Base-by-base conservation (phyloP, 345 rosid genomes). In the Brassica carinata region DNA sequence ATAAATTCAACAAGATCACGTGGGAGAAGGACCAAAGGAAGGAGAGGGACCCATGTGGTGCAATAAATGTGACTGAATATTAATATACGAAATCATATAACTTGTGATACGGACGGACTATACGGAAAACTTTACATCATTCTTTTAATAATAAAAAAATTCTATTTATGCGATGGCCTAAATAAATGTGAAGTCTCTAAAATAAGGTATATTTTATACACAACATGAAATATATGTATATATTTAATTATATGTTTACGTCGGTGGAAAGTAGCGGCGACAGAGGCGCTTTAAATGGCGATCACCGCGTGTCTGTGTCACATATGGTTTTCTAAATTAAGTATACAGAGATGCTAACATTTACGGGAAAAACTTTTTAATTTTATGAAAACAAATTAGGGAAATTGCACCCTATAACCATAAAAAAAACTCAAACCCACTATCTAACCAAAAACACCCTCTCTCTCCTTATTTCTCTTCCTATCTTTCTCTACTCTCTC, bases 21-120 rank as follows among this genome's bases (percentile, higher is more conserved):
- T 74, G 78, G 72, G 72, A 33, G 65, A 26, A 53, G 27, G 63
- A 53, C 55, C 66, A 67, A 23, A 8, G 53, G 53, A 14, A 61
- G 64, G 6, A 51, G 58, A n/a, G 73, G 77, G 76, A 29, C 45
- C 68, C 77, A 79, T 67, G 82, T 67, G 83, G 65, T 45, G 71
- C 68, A 69, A 63, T 74, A 48, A 74, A 74, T 74, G 59, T 40
- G 67, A 19, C 53, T 64, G 45, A 15, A 53, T 7, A 30, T 58
- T 18, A 7, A 15, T 57, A 73, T 61, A 74, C 70, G 71, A 73
- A 79, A 74, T 34, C 62, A 64, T 78, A 23, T 58, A 26, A 38
- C 79, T 43, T 77, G 69, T 78, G 77, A 78, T 78, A 79, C 82
- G 82, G 82, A 79, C 82, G 82, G 82, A 53, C 82, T 15, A 72